phyloP scores from a whole-genome alignment of 169 alveolate species.

The Plasmodium berghei region DNA sequence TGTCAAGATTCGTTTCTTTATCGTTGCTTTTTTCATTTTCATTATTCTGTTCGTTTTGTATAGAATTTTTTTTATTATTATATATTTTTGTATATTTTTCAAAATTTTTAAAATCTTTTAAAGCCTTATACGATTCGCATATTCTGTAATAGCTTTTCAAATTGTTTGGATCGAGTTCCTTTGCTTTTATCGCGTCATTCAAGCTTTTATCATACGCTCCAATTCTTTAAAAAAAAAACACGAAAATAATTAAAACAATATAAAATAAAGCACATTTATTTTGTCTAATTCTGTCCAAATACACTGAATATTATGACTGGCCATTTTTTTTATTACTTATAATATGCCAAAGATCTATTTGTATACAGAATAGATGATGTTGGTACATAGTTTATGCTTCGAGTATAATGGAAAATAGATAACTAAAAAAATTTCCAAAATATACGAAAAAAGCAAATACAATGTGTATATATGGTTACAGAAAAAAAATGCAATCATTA shows the following conservation, averaged over 20 bases:
- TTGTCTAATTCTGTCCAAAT: no score
- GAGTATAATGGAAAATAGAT: conserved; percentile 53
- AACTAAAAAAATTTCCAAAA: conserved; percentile 10
- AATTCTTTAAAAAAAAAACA: conserved; percentile 11
- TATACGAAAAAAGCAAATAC: neutral
- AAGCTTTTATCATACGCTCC: conserved; percentile 43
- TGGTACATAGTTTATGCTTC: conserved; percentile 41
- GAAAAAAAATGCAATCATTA: no score
- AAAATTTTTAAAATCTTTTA: conserved; percentile 39
- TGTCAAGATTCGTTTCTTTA: neutral
- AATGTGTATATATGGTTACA: neutral
- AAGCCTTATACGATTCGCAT: conserved; percentile 49
- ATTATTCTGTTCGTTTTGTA: neutral
- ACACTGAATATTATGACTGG: neutral
- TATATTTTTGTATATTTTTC: conserved; percentile 27
- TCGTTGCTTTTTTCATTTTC: neutral
- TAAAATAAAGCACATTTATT: no score
- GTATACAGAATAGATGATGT: conserved; percentile 32
- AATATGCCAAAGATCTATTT: conserved; percentile 62
- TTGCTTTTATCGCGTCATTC: conserved; percentile 53
- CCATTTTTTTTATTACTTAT: conserved; percentile 18
- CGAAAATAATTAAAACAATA: no score
- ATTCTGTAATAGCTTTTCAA: conserved; percentile 56
- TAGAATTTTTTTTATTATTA: neutral
- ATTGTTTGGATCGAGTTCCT: conserved; percentile 35